Evolutionary conservation across 2,329 filamentous ascomycete species (phyloP).

Genomic region (Microcera coccophila): DNA sequence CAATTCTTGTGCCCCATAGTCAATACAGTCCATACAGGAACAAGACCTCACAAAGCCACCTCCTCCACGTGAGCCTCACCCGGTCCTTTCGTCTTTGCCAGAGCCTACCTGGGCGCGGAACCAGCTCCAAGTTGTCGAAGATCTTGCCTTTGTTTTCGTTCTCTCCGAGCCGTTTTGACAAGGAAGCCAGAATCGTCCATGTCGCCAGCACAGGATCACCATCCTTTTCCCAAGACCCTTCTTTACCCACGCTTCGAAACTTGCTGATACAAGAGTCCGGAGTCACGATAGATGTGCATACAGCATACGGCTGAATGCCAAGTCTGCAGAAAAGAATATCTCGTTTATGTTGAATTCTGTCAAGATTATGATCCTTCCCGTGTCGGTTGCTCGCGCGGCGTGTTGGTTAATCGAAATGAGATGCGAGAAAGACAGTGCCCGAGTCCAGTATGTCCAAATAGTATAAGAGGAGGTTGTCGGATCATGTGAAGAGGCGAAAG

Average conservation of each 20-base stretch:
- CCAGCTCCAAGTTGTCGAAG: conserved; percentile 2
- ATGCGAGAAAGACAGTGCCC: conserved; percentile 55
- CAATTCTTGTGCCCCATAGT: background rate
- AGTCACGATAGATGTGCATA: conserved; percentile 54
- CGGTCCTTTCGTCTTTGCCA: conserved; percentile 10
- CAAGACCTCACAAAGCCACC: conserved; percentile 18
- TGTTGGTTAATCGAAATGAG: conserved; percentile 34
- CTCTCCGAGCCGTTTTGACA: conserved; percentile 3
- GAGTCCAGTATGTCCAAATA: conserved; percentile 58
- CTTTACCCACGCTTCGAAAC: conserved; percentile 12
- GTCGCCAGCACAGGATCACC: conserved; percentile 21
- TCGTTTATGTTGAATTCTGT: conserved; percentile 57
- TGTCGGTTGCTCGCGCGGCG: conserved; percentile 45
- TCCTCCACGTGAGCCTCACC: conserved; percentile 29
- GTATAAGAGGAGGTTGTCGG: conserved; percentile 51
- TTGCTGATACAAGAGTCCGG: conserved; percentile 18
- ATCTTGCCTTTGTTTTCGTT: background rate
- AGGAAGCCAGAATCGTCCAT: conserved; percentile 15
- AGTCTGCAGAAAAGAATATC: conserved; percentile 57
- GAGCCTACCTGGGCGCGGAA: conserved; percentile 6
- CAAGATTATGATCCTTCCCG: conserved; percentile 47
- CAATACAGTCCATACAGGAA: no score
- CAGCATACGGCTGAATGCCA: conserved; percentile 55
- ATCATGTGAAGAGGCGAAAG: conserved; percentile 44
- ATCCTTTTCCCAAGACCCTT: conserved; percentile 12